Percentiles rank a stretch among this genome's conserved stretches.
Evolutionary conservation across 2,329 filamentous ascomycete species (phyloP).

Genomic region (Cryphonectria japonica): DNA sequence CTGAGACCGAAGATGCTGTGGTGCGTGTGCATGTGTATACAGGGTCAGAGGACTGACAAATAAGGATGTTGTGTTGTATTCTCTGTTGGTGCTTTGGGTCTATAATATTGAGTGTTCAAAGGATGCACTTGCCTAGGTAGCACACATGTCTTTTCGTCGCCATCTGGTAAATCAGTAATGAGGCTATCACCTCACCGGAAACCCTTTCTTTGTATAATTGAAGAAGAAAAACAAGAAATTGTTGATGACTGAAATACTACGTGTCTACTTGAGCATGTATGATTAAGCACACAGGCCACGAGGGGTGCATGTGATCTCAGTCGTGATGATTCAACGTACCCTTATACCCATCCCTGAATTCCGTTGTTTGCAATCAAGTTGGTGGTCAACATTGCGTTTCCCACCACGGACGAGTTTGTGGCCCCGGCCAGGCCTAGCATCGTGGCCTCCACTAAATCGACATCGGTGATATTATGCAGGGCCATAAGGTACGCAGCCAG

Average conservation of each 20-base stretch:
- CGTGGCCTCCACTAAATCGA: constrained; percentile 48
- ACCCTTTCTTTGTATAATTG: neutral
- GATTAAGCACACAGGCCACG: neutral
- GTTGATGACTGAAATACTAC: no score
- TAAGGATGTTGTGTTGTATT: neutral
- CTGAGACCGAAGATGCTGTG: neutral
- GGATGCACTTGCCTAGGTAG: neutral
- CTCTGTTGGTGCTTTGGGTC: neutral
- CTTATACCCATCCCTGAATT: constrained; percentile 5
- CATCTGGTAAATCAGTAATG: neutral
- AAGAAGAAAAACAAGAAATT: neutral
- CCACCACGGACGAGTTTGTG: constrained; percentile 48
- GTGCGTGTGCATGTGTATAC: no score
- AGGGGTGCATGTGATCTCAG: neutral
- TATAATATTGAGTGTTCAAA: no score
- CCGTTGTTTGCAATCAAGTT: constrained; percentile 62
- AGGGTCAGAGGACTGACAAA: neutral
- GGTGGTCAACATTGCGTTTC: constrained; percentile 52
- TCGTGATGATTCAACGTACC: neutral
- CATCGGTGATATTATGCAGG: constrained; percentile 53
- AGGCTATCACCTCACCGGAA: neutral
- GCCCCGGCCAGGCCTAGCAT: constrained; percentile 57
- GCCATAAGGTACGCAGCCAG: constrained; percentile 70
- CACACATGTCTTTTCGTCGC: neutral
- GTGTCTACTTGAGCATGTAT: neutral